Base-by-base conservation (phyloP, 306 rosid genomes). In the cucumber (Cucumis sativus) region DNA sequence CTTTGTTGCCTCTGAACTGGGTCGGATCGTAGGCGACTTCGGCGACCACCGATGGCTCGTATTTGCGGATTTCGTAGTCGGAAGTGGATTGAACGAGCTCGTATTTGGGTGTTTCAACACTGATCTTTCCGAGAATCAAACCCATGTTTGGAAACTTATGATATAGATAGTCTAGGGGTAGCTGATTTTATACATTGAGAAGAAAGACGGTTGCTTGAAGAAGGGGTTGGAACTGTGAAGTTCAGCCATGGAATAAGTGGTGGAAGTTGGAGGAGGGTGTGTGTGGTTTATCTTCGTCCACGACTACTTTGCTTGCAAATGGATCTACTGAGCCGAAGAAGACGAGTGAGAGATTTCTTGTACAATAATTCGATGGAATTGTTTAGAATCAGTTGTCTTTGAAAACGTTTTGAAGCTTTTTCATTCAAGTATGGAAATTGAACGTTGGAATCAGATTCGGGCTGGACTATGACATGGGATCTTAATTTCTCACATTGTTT, bases 1-100 rank as follows among this genome's bases (percentile, higher is more conserved):
- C 98, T 87, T 80, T 90, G 82, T 89, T 3, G 13, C 97, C 97
- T 45, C 89, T 88, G 76, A 94, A 86, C 58, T 80, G 77, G 37
- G 98, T 84, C 17, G 98, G 96, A 3, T 90, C 90, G 57, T 92
- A 95, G 7, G 96, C 86, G 54, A 95, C 56, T 84, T 92, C 86
- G 43, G 98, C 98, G 14, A 86, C 81, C 41, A 95, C 92, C 2
- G 90, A 81, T 0, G 98, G 86, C 68, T 70, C 57, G 41, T 92
- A 95, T 17, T 71, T 80, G 16, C 96, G 93, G 84, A 95, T 88
- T 89, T 90, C 93, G n/a, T 90, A 95, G 47, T 87, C 88, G 1
- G 71, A 0, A 1, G 88, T 79, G 58, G 97, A 75, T 80, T 86
- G 80, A 37, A 90, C 78, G 20, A 89, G 81, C 72, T 86, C 83